These are phyloP conservation scores for Centrapalus pauciflorus DNA, from an alignment of 129 eudicot genomes.

Conservation along the genomic window DNA sequence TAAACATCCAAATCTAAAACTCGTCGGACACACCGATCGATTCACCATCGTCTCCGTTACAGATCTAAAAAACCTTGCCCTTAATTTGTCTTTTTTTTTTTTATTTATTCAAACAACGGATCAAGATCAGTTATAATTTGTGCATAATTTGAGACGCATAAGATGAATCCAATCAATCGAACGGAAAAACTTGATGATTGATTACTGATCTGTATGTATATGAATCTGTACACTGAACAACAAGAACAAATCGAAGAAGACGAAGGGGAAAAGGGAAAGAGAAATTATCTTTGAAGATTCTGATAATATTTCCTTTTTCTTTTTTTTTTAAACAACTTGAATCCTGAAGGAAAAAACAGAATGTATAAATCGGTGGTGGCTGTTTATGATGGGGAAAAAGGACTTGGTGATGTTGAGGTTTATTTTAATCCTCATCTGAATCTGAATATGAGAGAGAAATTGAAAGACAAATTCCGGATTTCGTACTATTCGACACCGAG, in stretches of 20 bases:
- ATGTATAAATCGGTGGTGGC: slow-evolving; percentile 68
- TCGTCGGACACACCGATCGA: slow-evolving; percentile 11
- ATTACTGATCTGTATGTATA: slow-evolving; percentile 25
- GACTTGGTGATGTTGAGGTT: slow-evolving; percentile 73
- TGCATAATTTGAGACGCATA: slow-evolving; percentile 24
- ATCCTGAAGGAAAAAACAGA: slow-evolving; percentile 24
- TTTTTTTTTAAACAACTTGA: background rate
- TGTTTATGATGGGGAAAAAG: slow-evolving; percentile 70
- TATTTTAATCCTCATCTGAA: slow-evolving; percentile 34
- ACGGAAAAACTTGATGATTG: slow-evolving; percentile 23
- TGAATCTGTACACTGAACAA: slow-evolving; percentile 35
- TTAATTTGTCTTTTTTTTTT: slow-evolving; percentile 21
- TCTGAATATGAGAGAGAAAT: slow-evolving; percentile 33
- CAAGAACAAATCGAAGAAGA: slow-evolving; percentile 27
- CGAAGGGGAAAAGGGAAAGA: slow-evolving; percentile 10
- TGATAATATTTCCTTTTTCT: background rate
- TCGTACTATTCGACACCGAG: slow-evolving; percentile 61
- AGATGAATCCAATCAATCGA: slow-evolving; percentile 30
- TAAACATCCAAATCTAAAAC: slow-evolving; percentile 17
- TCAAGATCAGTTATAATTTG: slow-evolving; percentile 24
- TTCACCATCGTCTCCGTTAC: slow-evolving; percentile 22
- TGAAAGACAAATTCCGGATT: slow-evolving; percentile 60
- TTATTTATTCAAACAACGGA: slow-evolving; percentile 15
- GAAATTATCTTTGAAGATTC: background rate
- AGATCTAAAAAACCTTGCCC: slow-evolving; percentile 37